phyloP scores from a whole-genome alignment of 371 early-diverging fungal species.

The Mucor circinelloides region DNA sequence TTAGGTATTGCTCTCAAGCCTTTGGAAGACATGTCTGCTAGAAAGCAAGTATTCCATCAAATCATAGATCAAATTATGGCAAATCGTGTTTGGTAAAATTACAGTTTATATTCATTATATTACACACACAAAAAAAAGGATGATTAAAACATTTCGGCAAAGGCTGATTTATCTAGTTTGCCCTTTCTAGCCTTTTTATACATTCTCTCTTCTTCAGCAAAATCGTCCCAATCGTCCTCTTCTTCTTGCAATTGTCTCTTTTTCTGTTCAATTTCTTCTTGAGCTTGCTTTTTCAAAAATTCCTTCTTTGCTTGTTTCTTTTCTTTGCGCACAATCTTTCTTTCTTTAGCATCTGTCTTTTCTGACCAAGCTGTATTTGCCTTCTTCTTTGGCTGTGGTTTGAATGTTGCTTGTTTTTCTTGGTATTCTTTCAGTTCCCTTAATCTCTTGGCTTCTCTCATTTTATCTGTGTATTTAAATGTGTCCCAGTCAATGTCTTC shows the following conservation, averaged over 20 bases:
- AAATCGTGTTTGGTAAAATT: slow-evolving; percentile 36
- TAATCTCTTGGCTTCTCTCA: slow-evolving; percentile 76
- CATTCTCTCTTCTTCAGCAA: slow-evolving; percentile 51
- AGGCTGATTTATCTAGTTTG: slow-evolving; percentile 48
- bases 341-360: slow-evolving; percentile 67
- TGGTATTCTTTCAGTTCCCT: slow-evolving; percentile 57
- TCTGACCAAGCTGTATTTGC: slow-evolving; percentile 71
- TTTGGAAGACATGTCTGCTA: slow-evolving; percentile 33
- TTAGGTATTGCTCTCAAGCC: slow-evolving; percentile 66
- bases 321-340: slow-evolving; percentile 62
- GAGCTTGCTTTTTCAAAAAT: slow-evolving; percentile 52
- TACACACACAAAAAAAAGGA: too few species aligned
- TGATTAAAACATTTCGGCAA: slow-evolving; percentile 47
- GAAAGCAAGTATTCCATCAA: slow-evolving; percentile 37
- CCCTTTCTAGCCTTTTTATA: slow-evolving; percentile 59
- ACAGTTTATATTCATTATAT: not conserved
- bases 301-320: slow-evolving; percentile 71
- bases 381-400: slow-evolving; percentile 30
- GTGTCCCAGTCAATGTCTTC: slow-evolving; percentile 45
- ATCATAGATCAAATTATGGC: slow-evolving; percentile 46
- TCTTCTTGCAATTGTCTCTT: slow-evolving; percentile 51
- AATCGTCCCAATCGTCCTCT: slow-evolving; percentile 60
- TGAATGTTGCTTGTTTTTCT: slow-evolving; percentile 25
- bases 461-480: slow-evolving; percentile 70
- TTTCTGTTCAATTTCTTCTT: slow-evolving; percentile 42